Conservation (phyloP, 2,329 filamentous ascomycete species). For the Claviceps sp. region DNA sequence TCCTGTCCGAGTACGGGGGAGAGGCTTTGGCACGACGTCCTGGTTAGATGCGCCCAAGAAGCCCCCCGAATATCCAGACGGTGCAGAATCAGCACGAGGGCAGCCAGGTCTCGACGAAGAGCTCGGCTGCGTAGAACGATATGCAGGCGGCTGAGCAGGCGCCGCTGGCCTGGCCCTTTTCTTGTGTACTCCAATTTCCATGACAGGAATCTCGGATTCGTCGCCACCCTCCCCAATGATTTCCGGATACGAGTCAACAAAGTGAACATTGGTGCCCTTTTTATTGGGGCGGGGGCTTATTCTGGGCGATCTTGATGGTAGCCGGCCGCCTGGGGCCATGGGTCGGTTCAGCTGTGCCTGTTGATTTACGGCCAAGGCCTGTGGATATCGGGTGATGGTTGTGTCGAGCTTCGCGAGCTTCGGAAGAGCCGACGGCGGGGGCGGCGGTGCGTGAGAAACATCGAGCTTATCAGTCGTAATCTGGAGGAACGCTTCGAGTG, state of each 20-base stretch:
- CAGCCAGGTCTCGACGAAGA: not conserved
- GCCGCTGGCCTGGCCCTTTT: constrained; percentile 28
- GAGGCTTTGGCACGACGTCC: constrained; percentile 38
- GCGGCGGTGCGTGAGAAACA: constrained; percentile 36
- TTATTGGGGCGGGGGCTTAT: constrained; percentile 34
- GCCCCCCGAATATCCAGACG: constrained; percentile 1
- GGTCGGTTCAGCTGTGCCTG: constrained; percentile 31
- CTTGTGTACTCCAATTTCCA: constrained; percentile 50
- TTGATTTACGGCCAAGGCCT: constrained; percentile 33
- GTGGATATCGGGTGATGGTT: constrained; percentile 41
- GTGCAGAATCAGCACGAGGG: constrained; percentile 2
- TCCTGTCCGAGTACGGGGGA: constrained; percentile 47
- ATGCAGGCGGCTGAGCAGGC: constrained; percentile 12
- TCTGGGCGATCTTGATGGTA: constrained; percentile 29
- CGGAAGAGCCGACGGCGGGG: constrained; percentile 28
- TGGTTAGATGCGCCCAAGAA: constrained; percentile 15
- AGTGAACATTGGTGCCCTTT: constrained; percentile 62
- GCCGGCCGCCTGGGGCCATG: constrained; percentile 22
- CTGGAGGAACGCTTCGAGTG: constrained; percentile 46
- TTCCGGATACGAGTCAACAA: constrained; percentile 58
- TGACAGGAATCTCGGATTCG: constrained; percentile 58
- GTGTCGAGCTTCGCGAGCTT: constrained; percentile 44
- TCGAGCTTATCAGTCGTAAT: constrained; percentile 41
- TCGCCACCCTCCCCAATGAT: constrained; percentile 88
- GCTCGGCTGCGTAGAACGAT: constrained; percentile 1